Conservation (phyloP, 2,329 filamentous ascomycete species). For the Botrytis pseudocinerea region DNA sequence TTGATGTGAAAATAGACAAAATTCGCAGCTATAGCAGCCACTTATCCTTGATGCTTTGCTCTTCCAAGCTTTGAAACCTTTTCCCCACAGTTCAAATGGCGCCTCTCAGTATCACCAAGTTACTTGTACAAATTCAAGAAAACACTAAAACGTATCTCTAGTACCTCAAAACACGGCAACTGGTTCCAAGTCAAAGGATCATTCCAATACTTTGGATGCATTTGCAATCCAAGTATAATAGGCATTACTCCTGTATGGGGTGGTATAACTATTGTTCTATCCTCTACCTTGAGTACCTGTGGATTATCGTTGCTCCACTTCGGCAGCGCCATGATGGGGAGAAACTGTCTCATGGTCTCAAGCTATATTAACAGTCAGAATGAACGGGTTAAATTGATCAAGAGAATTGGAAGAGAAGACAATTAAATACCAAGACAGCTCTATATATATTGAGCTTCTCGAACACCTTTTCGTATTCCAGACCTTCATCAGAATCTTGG, state of each 20-base stretch:
- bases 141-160: too few relatives aligned
- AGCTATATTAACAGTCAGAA: background rate
- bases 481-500: background rate
- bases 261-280: background rate
- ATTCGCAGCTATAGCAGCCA: too few relatives aligned
- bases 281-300: background rate
- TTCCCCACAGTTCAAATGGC: too few relatives aligned
- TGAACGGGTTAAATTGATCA: background rate
- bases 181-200: background rate
- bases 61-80: too few relatives aligned
- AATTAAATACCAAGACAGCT: background rate
- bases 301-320: background rate
- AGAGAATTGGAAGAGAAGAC: too few relatives aligned
- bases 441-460: background rate
- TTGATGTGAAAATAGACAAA: too few relatives aligned
- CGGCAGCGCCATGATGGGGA: background rate
- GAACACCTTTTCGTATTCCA: conserved; percentile 9
- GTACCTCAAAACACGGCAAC: too few relatives aligned
- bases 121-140: too few relatives aligned
- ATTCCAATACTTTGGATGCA: conserved; percentile 10
- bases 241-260: conserved; percentile 2
- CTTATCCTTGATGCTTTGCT: too few relatives aligned
- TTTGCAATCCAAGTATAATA: conserved; percentile 3
- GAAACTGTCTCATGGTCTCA: background rate
- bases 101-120: too few relatives aligned